These are phyloP conservation scores for Pythium phragmiticola DNA, from an alignment of 352 stramenopile species.

Conservation along the genomic window DNA sequence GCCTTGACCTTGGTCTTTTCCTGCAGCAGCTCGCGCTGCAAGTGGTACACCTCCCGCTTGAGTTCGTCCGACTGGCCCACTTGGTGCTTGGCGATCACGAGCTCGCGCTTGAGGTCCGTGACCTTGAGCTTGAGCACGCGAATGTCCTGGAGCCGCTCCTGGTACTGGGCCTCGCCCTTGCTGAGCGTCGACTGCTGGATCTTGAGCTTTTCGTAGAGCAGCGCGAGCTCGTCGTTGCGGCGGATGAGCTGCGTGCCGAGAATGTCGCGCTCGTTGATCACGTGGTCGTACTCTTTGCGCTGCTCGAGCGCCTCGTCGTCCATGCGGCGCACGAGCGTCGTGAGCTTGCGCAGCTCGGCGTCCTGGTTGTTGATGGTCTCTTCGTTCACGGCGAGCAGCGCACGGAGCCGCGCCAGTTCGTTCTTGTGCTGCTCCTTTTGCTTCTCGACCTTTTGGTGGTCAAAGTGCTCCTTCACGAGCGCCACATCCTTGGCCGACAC, in stretches of 20 bases:
- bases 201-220: constrained; percentile 92
- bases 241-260: constrained; percentile 87
- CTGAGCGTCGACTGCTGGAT: constrained; percentile 86
- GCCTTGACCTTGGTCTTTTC: constrained; percentile 89
- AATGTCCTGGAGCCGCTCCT: constrained; percentile 79
- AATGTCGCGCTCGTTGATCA: constrained; percentile 87
- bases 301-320: constrained; percentile 89
- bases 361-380: constrained; percentile 90
- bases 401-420: constrained; percentile 66
- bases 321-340: constrained; percentile 89
- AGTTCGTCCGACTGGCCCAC: constrained; percentile 56
- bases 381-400: constrained; percentile 32
- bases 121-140: constrained; percentile 95
- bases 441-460: constrained; percentile 94
- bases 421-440: constrained; percentile 90
- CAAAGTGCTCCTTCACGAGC: constrained; percentile 93
- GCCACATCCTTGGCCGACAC: constrained; percentile 90
- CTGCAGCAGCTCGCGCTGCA: constrained; percentile 36
- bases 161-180: constrained; percentile 76
- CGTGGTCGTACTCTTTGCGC: constrained; percentile 79
- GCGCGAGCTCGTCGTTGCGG: constrained; percentile 78
- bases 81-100: constrained; percentile 32
- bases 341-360: constrained; percentile 69
- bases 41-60: constrained; percentile 35
- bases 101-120: constrained; percentile 68